Base-by-base conservation (phyloP, 495 filamentous ascomycete genomes). In the Aspergillus asperescens region DNA sequence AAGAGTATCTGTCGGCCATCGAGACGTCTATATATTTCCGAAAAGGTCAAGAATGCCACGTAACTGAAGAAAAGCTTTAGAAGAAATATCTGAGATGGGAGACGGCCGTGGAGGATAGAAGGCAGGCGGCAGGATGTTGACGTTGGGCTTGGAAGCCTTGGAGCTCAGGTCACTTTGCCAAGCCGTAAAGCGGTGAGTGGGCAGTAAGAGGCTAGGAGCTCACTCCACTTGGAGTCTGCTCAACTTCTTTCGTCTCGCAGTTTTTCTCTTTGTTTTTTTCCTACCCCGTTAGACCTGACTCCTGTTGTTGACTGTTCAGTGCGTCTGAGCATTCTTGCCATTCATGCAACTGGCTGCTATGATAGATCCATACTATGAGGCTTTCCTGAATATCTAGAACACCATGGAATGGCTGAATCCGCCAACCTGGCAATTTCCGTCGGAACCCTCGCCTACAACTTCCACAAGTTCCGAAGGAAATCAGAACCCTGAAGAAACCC, bases 1-100 rank as follows among this genome's bases (percentile, higher is more conserved):
- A 99, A 40, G 93, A 96, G 72, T 99, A 99, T 77, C 94, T 81
- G 75, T 99, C 94, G 59, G 93, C 90, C 93, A 99, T 99, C 65
- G 57, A 31, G 50, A 42, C 59, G 37, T 45, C 13, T 57, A 16
- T 51, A 42, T 41, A 47, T 25, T 50, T 50, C 57, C 35, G 50
- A 35, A 44, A 62, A 54, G 57, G 62, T 46, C 27, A 31, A 15
- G 16, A 29, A 6, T 24, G 28, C 39, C 45, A 40, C 32, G 43
- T 16, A 43, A 52, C 13, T 23, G 37, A 23, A 51, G 25, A 41
- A 60, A 44, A 28, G 31, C 43, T 59, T 28, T 5, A 18, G 18
- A 38, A 60, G 51, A 54, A 44, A 50, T 37, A 55, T 42, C 43
- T 37, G 54, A 42, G 55, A 45, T 57, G 34, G 35, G 49, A 47